Evolutionary conservation across 2,329 filamentous ascomycete species (phyloP), one percentile per base, ranked within the genome.

Genomic region (Blumeria hordei): DNA sequence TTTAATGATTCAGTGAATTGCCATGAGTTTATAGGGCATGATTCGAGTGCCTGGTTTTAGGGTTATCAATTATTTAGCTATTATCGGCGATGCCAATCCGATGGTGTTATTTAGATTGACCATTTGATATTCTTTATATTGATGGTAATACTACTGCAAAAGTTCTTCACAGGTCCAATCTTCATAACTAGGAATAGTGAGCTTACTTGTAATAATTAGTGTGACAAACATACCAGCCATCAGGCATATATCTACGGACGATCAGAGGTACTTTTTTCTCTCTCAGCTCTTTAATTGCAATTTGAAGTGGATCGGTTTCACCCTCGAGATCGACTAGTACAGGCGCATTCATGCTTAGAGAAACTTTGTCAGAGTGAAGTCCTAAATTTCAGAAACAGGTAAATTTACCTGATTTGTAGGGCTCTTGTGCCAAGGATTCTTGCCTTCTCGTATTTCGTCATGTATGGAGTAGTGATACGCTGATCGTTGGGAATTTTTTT

Each of bases 241-340:
- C 92, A 21, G 92, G 92, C 67, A 98, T 77, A 71, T 96, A 98
- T 66, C 92, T 80, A 67, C 92, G 80, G 60, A 98, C 85, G 56
- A 98, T 92, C 58, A 98, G 71, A 28, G 92, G 92, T 55, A 98
- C 94, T 77, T 98, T 98, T 78, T 96, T 96, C 73, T 96, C 88
- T 60, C 86, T 80, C 67, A 98, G 74, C 71, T 98, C 92, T 72
- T 96, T 96, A 69, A 95, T 85, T 28, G 92, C 92, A 66, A 98
- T 96, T 70, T 95, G 88, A 55, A 98, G 74, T 47, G 92, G 92
- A 71, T 98, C 92, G 54, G 92, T 96, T 74, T 96, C 90, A 65
- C 92, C 92, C 69, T 96, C 92, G 36, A 95, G 77, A 66, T 98
- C 92, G 54, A 98, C 92, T 49, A 98, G 76, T 34, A 96, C 88